Evolutionary conservation across 176 grass and related monocot species (phyloP), one percentile per base, ranked within the genome.

Genomic region (Eremochloa ophiuroides): DNA sequence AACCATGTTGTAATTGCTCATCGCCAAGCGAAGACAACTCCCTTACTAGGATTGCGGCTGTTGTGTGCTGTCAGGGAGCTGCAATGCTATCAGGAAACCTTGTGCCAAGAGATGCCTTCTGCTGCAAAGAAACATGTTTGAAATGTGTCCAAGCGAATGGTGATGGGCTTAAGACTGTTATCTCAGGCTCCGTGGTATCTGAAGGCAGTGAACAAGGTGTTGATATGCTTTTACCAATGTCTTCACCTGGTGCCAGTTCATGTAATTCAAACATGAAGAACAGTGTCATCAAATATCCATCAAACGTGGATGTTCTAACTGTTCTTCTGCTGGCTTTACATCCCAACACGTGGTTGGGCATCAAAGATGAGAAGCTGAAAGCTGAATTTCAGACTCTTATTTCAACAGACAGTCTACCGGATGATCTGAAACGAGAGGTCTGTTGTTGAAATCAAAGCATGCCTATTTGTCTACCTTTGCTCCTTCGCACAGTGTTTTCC

Each of bases 11-110:
- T 77, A 79, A 69, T 69, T 92, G 73, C 33, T 75, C 80, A 55
- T 83, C 50, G 31, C 29, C 51, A 30, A 75, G 43, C 17, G 80
- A 86, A 44, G 41, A 72, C 6, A 79, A 89, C 55, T 85, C 73
- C 20, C 78, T 98, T 65, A 35, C 41, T 11, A 80, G 69, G 30
- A 89, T 90, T 86, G 86, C 91, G 74, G 74, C 84, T 22, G 78
- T 30, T 72, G 74, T 94, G 14, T 98, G 96, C 79, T 95, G 96
- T 88, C 90, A 95, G 88, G 96, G 96, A 70, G 90, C 92, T 10
- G 86, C 88, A 66, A 68, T 98, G 40, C 79, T 98, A 84, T 82
- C 90, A 40, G 88, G 90, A 15, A 78, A 64, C 67, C 63, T 73
- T 83, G 66, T 22, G 60, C 75, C 78, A 81, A 74, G 46, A 51